Conservation (phyloP, 1,284 basidiomycete genomes). For the Schizopora paradoxa region DNA sequence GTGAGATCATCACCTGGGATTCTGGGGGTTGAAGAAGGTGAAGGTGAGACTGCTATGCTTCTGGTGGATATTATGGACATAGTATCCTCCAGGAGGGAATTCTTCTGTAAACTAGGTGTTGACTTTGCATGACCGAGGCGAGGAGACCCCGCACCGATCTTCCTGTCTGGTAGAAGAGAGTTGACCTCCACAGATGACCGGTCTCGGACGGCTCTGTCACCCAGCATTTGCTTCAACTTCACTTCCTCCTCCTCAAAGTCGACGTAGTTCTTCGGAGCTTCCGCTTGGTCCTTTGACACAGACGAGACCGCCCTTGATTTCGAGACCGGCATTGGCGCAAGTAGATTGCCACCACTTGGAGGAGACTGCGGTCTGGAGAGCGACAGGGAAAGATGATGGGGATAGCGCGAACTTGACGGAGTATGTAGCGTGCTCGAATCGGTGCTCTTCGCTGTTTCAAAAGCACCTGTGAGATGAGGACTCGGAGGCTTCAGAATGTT, state of each 20-base stretch:
- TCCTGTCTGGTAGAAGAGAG: slow-evolving; percentile 29
- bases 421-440: neutral
- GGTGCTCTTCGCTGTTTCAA: neutral
- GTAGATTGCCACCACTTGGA: slow-evolving; percentile 8
- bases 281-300: slow-evolving; percentile 58
- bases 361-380: slow-evolving; percentile 16
- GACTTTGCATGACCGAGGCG: too few species aligned
- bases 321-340: slow-evolving; percentile 12
- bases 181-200: slow-evolving; percentile 25
- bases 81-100: too few species aligned
- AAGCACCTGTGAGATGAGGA: neutral
- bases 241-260: slow-evolving; percentile 76
- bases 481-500: neutral
- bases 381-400: slow-evolving; percentile 10
- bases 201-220: slow-evolving; percentile 43
- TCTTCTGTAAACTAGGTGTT: too few species aligned
- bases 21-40: slow-evolving; percentile 16
- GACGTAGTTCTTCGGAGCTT: slow-evolving; percentile 69
- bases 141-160: too few species aligned
- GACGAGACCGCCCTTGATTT: slow-evolving; percentile 57
- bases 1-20: slow-evolving; percentile 12
- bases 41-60: too few species aligned
- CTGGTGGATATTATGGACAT: slow-evolving; percentile 39
- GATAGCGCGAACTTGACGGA: neutral
- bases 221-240: slow-evolving; percentile 64